Evolutionary conservation across 108 stramenopile species (phyloP), one percentile per base, ranked within the genome.

Genomic region (Aurantiochytrium sp.): DNA sequence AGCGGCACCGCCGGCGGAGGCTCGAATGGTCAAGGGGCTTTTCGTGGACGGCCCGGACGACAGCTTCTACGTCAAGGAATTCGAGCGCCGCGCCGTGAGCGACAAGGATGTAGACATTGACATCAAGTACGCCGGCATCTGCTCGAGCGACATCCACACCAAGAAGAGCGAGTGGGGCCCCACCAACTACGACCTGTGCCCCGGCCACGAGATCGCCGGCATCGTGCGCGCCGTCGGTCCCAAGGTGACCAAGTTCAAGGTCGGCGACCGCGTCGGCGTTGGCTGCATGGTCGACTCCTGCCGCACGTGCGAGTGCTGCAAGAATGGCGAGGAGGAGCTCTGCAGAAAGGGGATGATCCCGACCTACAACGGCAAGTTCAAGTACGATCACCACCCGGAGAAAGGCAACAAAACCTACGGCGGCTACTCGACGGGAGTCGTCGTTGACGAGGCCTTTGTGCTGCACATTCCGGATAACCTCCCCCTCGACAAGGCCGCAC

Each of bases 221-320:
- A 39, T 90, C 5, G 93, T 93, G 0, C 53, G 55, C 0, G 87
- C 50, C 10, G 91, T 95, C 36, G 95, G 95, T 31, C 0, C 42
- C 0, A 30, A 88, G 0, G 94, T 94, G 27, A 90, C 88, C 37
- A 92, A 94, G 52, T 68, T 95, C 55, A 88, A 92, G 53, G 91
- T 94, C 24, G 94, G 95, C 30, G 94, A 95, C 55, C 39, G 34
- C 4, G 94, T 92, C 4, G 94, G 95, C 86, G 90, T 95, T 12
- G 94, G 93, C 21, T 95, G 94, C 87, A 73, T 94, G 68, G 91
- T 91, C 50, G 93, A 93, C 55, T 87, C 91, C 3, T 95, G 95
- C 86, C 50, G 53, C 19, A 54, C 34, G 5, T 95, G 95, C 87
- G 90, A 90, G 24, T 32, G 69, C 41, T 95, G 95, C 86, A 39